A percentile compares a stretch with the other conserved stretches of the same genome.
Evolutionary conservation across 2,329 filamentous ascomycete species (phyloP).

Genomic region (Tolypocladium pustulatum): DNA sequence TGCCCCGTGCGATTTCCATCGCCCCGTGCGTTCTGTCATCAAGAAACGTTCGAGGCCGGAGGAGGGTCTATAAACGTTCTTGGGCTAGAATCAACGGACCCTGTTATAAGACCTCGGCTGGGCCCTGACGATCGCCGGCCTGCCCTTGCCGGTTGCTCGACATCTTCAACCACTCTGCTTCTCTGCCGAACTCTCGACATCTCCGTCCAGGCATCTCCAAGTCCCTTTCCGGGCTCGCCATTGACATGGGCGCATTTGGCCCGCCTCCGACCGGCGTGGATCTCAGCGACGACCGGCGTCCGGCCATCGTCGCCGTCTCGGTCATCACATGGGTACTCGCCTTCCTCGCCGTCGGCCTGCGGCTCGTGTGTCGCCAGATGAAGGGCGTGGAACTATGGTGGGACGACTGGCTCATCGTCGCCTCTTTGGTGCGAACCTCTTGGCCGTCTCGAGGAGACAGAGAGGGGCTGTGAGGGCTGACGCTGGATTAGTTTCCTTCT

Average conservation of each 20-base stretch:
- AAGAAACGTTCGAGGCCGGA: neutral
- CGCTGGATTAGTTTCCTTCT: slow-evolving; percentile 2
- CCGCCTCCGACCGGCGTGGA: slow-evolving; percentile 9
- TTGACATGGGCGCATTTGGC: neutral
- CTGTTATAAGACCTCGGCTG: neutral
- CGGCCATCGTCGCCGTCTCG: slow-evolving; percentile 8
- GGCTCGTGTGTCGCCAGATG: slow-evolving; percentile 9
- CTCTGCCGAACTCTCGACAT: neutral
- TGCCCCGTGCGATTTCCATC: no score
- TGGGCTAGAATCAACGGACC: neutral
- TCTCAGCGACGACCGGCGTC: slow-evolving; percentile 9
- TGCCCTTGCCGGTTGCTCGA: neutral
- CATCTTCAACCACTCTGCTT: neutral
- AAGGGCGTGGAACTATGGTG: slow-evolving; percentile 9
- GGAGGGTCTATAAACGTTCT: neutral
- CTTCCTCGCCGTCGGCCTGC: slow-evolving; percentile 6
- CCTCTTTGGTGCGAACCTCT: slow-evolving; percentile 9
- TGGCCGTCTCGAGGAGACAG: neutral
- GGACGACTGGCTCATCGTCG: slow-evolving; percentile 14
- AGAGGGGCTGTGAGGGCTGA: neutral
- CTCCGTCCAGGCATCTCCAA: neutral
- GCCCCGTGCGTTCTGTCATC: neutral
- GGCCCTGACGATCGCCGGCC: neutral
- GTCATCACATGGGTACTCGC: slow-evolving; percentile 8
- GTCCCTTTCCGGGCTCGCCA: neutral